phyloP scores from a whole-genome alignment of 305 asterid genomes.

The Plantago lanceolata region DNA sequence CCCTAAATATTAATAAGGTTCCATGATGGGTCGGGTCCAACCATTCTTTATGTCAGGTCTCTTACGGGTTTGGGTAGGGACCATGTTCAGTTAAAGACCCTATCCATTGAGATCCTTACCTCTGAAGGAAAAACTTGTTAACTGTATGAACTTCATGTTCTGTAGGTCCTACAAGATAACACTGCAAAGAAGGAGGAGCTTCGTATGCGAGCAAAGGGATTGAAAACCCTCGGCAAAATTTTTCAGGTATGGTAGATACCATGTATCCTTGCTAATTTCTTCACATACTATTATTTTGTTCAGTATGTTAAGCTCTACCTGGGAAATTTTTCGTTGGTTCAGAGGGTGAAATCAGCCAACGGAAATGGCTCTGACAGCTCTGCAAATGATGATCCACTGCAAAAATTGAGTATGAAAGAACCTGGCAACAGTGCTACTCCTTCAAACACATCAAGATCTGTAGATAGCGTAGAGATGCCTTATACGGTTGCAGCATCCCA shows the following conservation, averaged over 20 bases:
- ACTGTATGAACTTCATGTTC: constrained; percentile 20
- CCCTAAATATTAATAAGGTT: no score
- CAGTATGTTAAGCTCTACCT: constrained; percentile 2
- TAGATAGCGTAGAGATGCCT: constrained; percentile 39
- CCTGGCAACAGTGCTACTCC: constrained; percentile 37
- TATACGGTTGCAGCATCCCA: constrained; percentile 32
- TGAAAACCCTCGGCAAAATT: constrained; percentile 84
- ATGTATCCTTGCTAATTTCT: constrained; percentile 3
- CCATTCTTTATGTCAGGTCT: no score
- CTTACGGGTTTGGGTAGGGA: no score
- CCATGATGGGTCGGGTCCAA: no score
- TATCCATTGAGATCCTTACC: no score
- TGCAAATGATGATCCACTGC: constrained; percentile 35
- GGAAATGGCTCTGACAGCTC: constrained; percentile 45
- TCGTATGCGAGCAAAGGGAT: constrained; percentile 85
- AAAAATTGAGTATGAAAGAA: constrained; percentile 49
- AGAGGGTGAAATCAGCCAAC: constrained; percentile 71
- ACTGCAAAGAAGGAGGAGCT: constrained; percentile 85
- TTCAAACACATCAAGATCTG: constrained; percentile 46
- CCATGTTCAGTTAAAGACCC: no score
- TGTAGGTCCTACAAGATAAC: constrained; percentile 78
- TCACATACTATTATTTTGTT: constrained; percentile 7
- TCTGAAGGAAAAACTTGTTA: constrained; percentile 7
- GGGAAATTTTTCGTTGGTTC: constrained; percentile 20
- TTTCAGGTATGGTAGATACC: constrained; percentile 51